Percentiles rank a stretch among this genome's conserved stretches.
Conservation (phyloP, 1,139 yeast genomes). For the Lodderomyces parapsilosis region DNA sequence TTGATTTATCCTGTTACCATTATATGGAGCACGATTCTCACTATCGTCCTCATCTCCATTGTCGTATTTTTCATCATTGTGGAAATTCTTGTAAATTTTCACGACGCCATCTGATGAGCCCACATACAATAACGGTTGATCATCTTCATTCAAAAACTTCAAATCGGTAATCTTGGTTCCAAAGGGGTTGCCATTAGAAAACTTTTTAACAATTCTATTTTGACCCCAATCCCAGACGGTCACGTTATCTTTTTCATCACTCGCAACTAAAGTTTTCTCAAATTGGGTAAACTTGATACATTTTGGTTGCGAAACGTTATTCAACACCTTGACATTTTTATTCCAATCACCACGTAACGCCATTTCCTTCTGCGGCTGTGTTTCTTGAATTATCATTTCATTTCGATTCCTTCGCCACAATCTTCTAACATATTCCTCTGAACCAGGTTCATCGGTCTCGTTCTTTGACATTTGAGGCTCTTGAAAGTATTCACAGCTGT, state of each 20-base stretch:
- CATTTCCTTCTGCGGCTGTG: slow-evolving; percentile 85
- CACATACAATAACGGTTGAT: slow-evolving; percentile 74
- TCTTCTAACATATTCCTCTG: slow-evolving; percentile 77
- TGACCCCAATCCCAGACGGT: slow-evolving; percentile 89
- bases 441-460: slow-evolving; percentile 92
- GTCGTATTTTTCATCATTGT: slow-evolving; percentile 37
- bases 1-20: slow-evolving; percentile 27
- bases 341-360: slow-evolving; percentile 89
- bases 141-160: slow-evolving; percentile 89
- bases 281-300: slow-evolving; percentile 82
- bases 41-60: slow-evolving; percentile 29
- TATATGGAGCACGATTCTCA: slow-evolving; percentile 29
- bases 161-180: slow-evolving; percentile 89
- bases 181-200: slow-evolving; percentile 81
- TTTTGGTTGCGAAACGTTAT: slow-evolving; percentile 79
- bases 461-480: slow-evolving; percentile 92
- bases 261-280: slow-evolving; percentile 77
- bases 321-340: slow-evolving; percentile 56
- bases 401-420: slow-evolving; percentile 90
- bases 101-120: slow-evolving; percentile 95
- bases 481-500: slow-evolving; percentile 88
- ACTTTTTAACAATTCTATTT: slow-evolving; percentile 56
- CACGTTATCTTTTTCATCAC: slow-evolving; percentile 82
- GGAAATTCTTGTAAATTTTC: slow-evolving; percentile 78
- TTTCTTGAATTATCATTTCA: slow-evolving; percentile 79